Evolutionary conservation across 2,329 filamentous ascomycete genomes (phyloP), one percentile per base, ranked within the genome.

Genomic region (Pseudocercospora musae): DNA sequence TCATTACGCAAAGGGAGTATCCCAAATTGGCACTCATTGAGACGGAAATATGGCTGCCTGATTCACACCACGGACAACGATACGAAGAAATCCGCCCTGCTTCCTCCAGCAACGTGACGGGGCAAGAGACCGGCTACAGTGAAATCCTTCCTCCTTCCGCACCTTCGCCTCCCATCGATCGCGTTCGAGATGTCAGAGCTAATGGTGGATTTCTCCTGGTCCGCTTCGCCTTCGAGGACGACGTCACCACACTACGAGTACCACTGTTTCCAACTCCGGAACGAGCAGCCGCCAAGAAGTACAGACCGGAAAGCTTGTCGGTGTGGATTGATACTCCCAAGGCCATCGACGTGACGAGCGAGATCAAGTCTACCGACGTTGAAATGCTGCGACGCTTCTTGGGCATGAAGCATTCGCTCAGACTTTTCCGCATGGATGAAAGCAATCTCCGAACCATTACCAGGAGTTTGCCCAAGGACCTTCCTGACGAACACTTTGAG

Each of bases 1-100:
- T 90, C 72, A 80, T 92, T 73, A 91, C 90, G 0, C 85, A 87
- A 73, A 80, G 89, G 60, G 84, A 89, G 67, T 87, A 87, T 67
- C 87, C 91, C 1, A 83, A 82, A 46, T 81, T 98, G 57, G 88
- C 91, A 7, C 87, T 87, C 52, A 82, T 97, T 56, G 82, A 80
- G 61, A 82, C 84, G 0, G 81, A 87, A 68, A 77, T 88, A n/a
- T 93, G 89, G 88, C 76, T 88, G 25, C 89, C 89, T 0, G 88
- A 91, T 75, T 50, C 63, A 7, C 50, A 53, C 29, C 57, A 57
- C 27, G 21, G 42, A 4, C 5, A 21, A 18, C 15, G 27, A 6
- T 31, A n/a, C 6, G 21, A 58, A 56, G 8, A 5, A 37, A 21
- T 54, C 52, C 23, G 44, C 42, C 53, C 11, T 33, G 42, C 44